phyloP scores from a whole-genome alignment of 2,329 filamentous ascomycete genomes.

The Hortaea werneckii region DNA sequence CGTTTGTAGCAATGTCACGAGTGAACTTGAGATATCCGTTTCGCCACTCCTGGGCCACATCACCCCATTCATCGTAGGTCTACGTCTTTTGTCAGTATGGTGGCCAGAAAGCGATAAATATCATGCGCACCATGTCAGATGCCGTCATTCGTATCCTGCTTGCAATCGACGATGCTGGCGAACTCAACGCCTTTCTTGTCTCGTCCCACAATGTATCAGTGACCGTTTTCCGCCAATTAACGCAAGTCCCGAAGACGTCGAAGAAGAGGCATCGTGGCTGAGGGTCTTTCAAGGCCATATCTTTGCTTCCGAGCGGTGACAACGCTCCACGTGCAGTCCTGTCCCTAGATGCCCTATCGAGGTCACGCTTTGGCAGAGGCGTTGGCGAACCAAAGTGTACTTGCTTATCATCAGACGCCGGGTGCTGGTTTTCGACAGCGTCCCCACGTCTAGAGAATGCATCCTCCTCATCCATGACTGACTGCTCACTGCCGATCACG shows the following conservation, averaged over 20 bases:
- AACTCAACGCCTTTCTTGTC: conserved; percentile 39
- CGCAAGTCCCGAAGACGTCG: conserved; percentile 71
- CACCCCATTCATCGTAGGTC: conserved; percentile 42
- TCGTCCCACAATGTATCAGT: conserved; percentile 46
- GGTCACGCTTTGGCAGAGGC: conserved; percentile 3
- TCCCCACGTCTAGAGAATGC: too few relatives aligned
- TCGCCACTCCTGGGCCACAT: conserved; percentile 52
- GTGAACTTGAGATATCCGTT: conserved; percentile 44
- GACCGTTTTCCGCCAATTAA: conserved; percentile 66
- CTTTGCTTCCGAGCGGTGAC: neutral
- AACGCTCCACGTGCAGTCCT: neutral
- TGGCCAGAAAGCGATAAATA: neutral
- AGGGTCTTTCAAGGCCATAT: conserved; percentile 10
- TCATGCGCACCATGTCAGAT: conserved; percentile 5
- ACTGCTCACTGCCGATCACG: neutral
- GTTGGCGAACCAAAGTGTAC: neutral
- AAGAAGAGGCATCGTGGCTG: conserved; percentile 49
- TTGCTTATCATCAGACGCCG: neutral
- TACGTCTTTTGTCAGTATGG: conserved; percentile 1
- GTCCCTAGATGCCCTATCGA: neutral
- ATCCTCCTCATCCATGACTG: neutral
- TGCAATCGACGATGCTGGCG: conserved; percentile 36
- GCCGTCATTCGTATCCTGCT: conserved; percentile 40
- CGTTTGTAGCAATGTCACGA: conserved; percentile 43
- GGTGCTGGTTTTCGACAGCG: neutral